Base-by-base conservation (phyloP, 129 eudicot species). In the Lactuca sativa region DNA sequence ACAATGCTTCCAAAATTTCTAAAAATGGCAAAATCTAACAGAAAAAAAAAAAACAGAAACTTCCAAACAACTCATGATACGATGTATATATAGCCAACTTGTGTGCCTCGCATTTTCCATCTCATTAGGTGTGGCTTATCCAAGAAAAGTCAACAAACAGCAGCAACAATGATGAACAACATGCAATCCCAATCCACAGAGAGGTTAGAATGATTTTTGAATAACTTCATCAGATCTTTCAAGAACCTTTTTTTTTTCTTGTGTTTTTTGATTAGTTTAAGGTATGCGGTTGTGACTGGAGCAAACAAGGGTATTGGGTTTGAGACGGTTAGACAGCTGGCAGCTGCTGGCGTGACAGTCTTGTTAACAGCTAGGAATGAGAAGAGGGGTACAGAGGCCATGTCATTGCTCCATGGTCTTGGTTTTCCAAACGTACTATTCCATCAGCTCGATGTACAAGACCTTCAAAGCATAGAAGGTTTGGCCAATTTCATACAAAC, bases 241-340 rank as follows among this genome's bases (percentile, higher is more conserved):
- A 14, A 16, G 30, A 38, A 55, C 53, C 53, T 6, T 7, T 36
- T 3, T 36, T 53, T 14, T 14, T 30, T 31, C 43, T 40, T 13
- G 7, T 11, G 10, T 9, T 47, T 73, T 70, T 30, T 25, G 32
- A 47, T 53, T 55, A 32, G 17, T 62, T 43, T 11, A 17, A 91
- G 95, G 84, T 79, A 72, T 77, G 97, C 95, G 25, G 95, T 91
- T 68, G 92, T 91, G 62, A 91, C 97, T 3, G 95, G 95, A 70
- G 95, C 95, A 49, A 91, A 91, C 75, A 88, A 86, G 85, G 97
- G 97, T 33, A 91, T 88, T n/a, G 97, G 97, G 10, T 59, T 85
- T 5, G 95, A 91, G 84, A 88, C 85, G 0, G 96, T 82, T 43
- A 62, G 84, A 59, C 97, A 88, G 78, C 84, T 91, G 4, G 95